Evolutionary conservation across 2,329 filamentous ascomycete species (phyloP).

Genomic region (Ascochyta pisi): DNA sequence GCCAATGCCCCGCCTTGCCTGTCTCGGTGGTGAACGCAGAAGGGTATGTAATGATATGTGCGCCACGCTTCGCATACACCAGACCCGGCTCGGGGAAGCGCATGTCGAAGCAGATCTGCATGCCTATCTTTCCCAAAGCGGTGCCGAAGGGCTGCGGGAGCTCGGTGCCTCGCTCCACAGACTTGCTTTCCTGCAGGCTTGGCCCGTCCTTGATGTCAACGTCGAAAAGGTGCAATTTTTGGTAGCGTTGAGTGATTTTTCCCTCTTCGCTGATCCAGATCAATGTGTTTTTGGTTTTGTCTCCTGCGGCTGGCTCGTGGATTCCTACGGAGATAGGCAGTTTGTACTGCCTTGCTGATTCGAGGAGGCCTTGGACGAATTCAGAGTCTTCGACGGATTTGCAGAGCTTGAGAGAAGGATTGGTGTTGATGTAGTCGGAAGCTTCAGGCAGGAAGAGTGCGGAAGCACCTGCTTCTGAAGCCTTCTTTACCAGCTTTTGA

Average conservation of each 20-base stretch:
- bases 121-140: constrained; percentile 75
- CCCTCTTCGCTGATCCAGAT: constrained; percentile 71
- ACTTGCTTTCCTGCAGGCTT: constrained; percentile 67
- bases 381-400: constrained; percentile 68
- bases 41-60: constrained; percentile 83
- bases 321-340: constrained; percentile 86
- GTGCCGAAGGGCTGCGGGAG: constrained; percentile 77
- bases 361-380: constrained; percentile 78
- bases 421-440: constrained; percentile 81
- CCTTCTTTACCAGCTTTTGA: constrained; percentile 72
- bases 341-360: constrained; percentile 67
- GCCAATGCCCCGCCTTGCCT: constrained; percentile 81
- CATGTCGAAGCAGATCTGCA: constrained; percentile 89
- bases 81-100: constrained; percentile 80
- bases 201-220: constrained; percentile 65
- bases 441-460: constrained; percentile 93
- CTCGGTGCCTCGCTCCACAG: constrained; percentile 62
- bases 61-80: constrained; percentile 68
- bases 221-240: constrained; percentile 93
- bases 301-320: constrained; percentile 61
- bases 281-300: constrained; percentile 67
- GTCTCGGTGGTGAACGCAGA: constrained; percentile 90
- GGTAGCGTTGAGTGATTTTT: constrained; percentile 70
- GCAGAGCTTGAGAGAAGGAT: constrained; percentile 72
- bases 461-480: constrained; percentile 78